These are phyloP conservation scores for Stagonosporopsis chrysanthemi DNA, from an alignment of 2,329 filamentous ascomycete species.

Conservation along the genomic window DNA sequence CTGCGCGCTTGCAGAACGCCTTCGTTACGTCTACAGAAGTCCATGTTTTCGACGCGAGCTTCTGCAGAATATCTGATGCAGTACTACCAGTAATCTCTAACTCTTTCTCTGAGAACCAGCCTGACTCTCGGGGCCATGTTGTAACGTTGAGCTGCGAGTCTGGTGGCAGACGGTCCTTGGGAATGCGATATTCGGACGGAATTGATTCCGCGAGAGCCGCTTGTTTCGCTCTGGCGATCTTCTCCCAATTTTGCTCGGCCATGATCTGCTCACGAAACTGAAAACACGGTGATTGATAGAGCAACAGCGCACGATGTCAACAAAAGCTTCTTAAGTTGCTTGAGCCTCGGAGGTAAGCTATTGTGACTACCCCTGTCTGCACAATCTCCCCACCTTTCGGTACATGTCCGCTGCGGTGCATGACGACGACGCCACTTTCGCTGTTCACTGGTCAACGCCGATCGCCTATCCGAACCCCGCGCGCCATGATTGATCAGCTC, in stretches of 20 bases:
- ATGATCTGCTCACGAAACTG: constrained; percentile 19
- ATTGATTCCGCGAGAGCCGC: constrained; percentile 59
- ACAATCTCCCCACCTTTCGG: constrained; percentile 33
- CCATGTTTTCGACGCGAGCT: constrained; percentile 55
- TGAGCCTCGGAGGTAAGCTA: constrained; percentile 19
- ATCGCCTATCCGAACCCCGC: constrained; percentile 25
- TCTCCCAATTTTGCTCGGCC: constrained; percentile 51
- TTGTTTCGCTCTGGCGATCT: constrained; percentile 54
- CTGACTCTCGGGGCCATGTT: constrained; percentile 62
- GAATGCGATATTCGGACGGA: constrained; percentile 66
- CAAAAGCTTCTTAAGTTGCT: constrained; percentile 5
- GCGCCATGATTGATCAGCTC: constrained; percentile 13
- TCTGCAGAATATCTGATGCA: constrained; percentile 52
- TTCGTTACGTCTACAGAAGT: constrained; percentile 60
- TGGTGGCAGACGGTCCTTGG: constrained; percentile 61
- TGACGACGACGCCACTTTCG: constrained; percentile 18
- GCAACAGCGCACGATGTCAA: constrained; percentile 2
- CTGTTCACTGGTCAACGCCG: constrained; percentile 10
- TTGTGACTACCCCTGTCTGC: constrained; percentile 13
- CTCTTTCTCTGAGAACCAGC: constrained; percentile 65
- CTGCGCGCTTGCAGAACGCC: constrained; percentile 63
- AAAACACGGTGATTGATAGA: constrained; percentile 3
- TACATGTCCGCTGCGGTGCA: constrained; percentile 22
- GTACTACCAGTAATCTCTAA: constrained; percentile 58
- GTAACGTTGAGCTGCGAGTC: constrained; percentile 64